Base-by-base conservation (phyloP, 108 stramenopile genomes). In the Pseudonitzschia multistriata region DNA sequence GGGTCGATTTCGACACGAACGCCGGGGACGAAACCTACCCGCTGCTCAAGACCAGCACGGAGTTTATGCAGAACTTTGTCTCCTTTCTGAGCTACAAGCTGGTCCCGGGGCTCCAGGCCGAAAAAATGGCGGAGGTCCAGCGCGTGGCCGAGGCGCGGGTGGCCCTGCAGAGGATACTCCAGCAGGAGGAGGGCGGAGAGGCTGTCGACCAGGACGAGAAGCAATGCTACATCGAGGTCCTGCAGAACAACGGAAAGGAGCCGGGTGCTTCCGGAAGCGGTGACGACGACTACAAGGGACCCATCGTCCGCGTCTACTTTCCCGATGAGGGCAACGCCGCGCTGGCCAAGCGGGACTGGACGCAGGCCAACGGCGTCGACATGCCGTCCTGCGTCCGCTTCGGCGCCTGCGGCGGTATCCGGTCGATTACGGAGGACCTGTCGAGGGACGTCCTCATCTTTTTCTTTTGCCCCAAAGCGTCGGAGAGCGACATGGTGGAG, bases 281-380 rank as follows among this genome's bases (percentile, higher is more conserved):
- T 15, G 50, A 57, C 29, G 48, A 73, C 31, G 48, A 59, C 5
- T 85, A 80, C 77, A 60, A 62, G 5, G 88, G 88, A 21, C 83
- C 85, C 50, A 83, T 74, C 40, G 81, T 81, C 10, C 82, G 90
- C 33, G 74, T 97, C 3, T 95, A 90, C 74, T 95, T 97, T 77
- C 96, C 96, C 57, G 96, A 97, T 60, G 90, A 93, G 73, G 96
- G 96, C 37, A 88, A 86, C 64, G 96, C 96, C 37, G 96, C 95
- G 24, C 64, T 96, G 73, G 93, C 93, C 19, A 79, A 88, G 60
- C 77, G 87, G 25, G 94, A 97, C 68, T 97, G 96, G 96, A 57
- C 74, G 24, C 37, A 48, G 17, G 65, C 61, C 10, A 42, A 60
- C 24, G 74, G 79, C 48, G 39, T 79, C 22, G 61, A 70, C 19